Evolutionary conservation across 148 eudicot genomes (phyloP).

Genomic region (Rhododendron simsii): DNA sequence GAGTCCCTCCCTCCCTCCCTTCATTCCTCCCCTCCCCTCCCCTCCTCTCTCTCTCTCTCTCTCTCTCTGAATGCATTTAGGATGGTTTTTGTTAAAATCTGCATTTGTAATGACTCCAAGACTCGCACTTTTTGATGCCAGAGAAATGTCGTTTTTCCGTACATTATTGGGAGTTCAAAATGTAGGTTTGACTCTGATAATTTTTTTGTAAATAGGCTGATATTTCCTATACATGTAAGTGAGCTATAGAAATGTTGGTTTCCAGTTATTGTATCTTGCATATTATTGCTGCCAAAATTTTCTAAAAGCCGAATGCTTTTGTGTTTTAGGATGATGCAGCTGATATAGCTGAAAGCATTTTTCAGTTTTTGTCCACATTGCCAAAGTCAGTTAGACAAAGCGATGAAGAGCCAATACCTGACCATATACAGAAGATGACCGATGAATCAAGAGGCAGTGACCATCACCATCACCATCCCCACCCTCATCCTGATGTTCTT

Average conservation of each 20-base stretch:
- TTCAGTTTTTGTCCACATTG: conserved; percentile 58
- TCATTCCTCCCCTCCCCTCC: no score
- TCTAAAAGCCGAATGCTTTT: not conserved
- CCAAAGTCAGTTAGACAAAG: conserved; percentile 52
- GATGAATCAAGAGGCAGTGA: conserved; percentile 42
- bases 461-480: conserved; percentile 32
- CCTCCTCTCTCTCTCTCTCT: no score
- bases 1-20: no score
- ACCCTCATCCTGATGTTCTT: conserved; percentile 21
- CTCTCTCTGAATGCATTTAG: not conserved
- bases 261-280: not conserved
- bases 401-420: conserved; percentile 57
- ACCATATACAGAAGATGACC: conserved; percentile 48
- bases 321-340: conserved; percentile 61
- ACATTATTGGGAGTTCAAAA: not conserved
- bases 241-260: not conserved
- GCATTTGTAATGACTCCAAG: not conserved
- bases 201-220: not conserved
- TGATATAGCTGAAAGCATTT: conserved; percentile 57
- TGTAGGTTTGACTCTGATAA: not conserved
- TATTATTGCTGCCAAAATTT: not conserved
- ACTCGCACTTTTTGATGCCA: not conserved
- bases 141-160: not conserved
- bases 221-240: not conserved
- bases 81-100: not conserved